These are phyloP conservation scores for Cadophora gregata DNA, from an alignment of 2,329 filamentous ascomycete genomes.

Conservation along the genomic window DNA sequence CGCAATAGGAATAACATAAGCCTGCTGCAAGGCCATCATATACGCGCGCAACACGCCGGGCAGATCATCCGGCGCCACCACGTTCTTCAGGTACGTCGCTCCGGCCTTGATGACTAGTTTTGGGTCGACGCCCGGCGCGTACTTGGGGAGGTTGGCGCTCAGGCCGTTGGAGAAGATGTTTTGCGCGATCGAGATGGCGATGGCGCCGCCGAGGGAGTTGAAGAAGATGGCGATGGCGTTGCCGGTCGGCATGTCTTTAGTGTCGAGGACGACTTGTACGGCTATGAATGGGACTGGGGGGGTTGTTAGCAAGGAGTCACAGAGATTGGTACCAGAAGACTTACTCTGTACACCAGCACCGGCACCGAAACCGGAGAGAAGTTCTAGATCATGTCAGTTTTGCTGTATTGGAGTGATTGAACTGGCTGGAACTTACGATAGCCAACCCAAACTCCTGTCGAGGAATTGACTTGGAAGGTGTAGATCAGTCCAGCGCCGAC, in stretches of 20 bases:
- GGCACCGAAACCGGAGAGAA: slow-evolving; percentile 54
- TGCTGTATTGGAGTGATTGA: background rate
- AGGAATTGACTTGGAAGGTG: slow-evolving; percentile 49
- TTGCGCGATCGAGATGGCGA: slow-evolving; percentile 64
- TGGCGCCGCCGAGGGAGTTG: slow-evolving; percentile 63
- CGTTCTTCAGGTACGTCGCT: slow-evolving; percentile 48
- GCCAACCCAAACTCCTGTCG: slow-evolving; percentile 55
- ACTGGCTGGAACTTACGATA: slow-evolving; percentile 45
- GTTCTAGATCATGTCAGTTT: slow-evolving; percentile 41
- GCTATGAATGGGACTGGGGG: slow-evolving; percentile 57
- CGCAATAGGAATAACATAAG: slow-evolving; percentile 42
- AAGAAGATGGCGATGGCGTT: slow-evolving; percentile 62
- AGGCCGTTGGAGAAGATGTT: slow-evolving; percentile 50
- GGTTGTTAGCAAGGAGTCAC: slow-evolving; percentile 5
- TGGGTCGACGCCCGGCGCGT: slow-evolving; percentile 37
- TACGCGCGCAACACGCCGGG: slow-evolving; percentile 51
- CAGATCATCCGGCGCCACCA: slow-evolving; percentile 45
- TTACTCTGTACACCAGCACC: slow-evolving; percentile 46
- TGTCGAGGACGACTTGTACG: slow-evolving; percentile 55
- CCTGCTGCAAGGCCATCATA: slow-evolving; percentile 36
- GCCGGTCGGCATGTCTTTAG: slow-evolving; percentile 59
- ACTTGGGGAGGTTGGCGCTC: slow-evolving; percentile 40
- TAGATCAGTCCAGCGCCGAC: slow-evolving; percentile 53
- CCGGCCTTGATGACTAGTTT: slow-evolving; percentile 50
- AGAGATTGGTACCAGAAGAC: background rate